Evolutionary conservation across 768 basidiomycete genomes (phyloP).

Genomic region (Lactifluus echinatus): DNA sequence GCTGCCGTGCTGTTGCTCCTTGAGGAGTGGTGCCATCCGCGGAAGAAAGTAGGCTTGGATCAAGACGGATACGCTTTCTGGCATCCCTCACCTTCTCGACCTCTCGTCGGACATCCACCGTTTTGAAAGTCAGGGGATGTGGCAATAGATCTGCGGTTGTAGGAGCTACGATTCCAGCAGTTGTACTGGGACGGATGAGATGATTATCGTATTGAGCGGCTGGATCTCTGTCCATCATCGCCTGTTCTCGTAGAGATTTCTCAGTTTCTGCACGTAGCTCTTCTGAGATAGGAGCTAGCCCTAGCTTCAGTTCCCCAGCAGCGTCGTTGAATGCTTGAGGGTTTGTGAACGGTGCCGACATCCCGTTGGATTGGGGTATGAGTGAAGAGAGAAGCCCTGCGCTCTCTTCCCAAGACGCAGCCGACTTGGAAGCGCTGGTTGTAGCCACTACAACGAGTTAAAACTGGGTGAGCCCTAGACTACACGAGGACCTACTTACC

Average conservation of each 20-base stretch:
- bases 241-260: conserved; percentile 72
- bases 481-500: conserved; percentile 39
- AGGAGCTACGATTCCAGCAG: conserved; percentile 54
- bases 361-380: conserved; percentile 52
- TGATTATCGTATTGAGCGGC: conserved; percentile 58
- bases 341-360: conserved; percentile 43
- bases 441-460: conserved; percentile 49
- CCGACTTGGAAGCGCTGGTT: conserved; percentile 54
- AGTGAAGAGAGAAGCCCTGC: conserved; percentile 78
- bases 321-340: conserved; percentile 68
- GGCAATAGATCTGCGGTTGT: conserved; percentile 68
- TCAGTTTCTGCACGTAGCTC: conserved; percentile 77
- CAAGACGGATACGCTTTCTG: conserved; percentile 84
- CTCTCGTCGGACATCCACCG: conserved; percentile 83
- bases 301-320: conserved; percentile 77
- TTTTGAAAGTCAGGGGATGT: conserved; percentile 73
- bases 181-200: conserved; percentile 39
- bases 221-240: conserved; percentile 63
- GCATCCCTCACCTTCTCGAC: conserved; percentile 84
- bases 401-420: conserved; percentile 72
- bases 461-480: conserved; percentile 21
- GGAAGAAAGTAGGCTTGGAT: conserved; percentile 55
- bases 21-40: conserved; percentile 53
- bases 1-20: conserved; percentile 45
- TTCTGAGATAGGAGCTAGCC: conserved; percentile 68